phyloP scores from a whole-genome alignment of 164 flowering plant species.

The Vitis labrusca region DNA sequence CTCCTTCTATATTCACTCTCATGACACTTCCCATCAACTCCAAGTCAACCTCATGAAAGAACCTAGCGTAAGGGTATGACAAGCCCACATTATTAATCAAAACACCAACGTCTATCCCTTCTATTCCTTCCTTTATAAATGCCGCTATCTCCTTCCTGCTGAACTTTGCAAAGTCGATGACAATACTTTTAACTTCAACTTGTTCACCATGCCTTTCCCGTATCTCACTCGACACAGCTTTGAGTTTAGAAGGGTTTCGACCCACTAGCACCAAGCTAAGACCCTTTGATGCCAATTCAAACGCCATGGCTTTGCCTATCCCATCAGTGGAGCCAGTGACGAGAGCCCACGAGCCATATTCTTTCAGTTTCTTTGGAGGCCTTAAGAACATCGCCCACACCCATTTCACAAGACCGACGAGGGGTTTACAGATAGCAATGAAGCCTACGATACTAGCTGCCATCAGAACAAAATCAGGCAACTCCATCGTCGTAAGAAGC shows the following conservation, averaged over 20 bases:
- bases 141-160: background rate
- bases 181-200: conserved; percentile 22
- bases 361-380: conserved; percentile 32
- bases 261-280: conserved; percentile 44
- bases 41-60: conserved; percentile 58
- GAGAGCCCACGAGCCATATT: conserved; percentile 42
- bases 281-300: conserved; percentile 44
- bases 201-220: conserved; percentile 4
- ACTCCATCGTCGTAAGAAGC: no score
- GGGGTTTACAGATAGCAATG: conserved; percentile 8
- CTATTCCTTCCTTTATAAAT: conserved; percentile 25
- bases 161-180: conserved; percentile 23
- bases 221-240: conserved; percentile 21
- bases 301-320: conserved; percentile 46
- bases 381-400: conserved; percentile 33
- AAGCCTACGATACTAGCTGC: conserved; percentile 15
- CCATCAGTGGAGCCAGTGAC: conserved; percentile 56
- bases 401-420: conserved; percentile 16
- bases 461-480: background rate
- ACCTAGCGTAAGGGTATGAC: conserved; percentile 45
- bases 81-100: conserved; percentile 63
- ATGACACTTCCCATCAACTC: conserved; percentile 35
- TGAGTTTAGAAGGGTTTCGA: conserved; percentile 36
- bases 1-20: conserved; percentile 47
- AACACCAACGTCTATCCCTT: conserved; percentile 53